Evolutionary conservation across 805 yeast species (phyloP), one percentile per base, ranked within the genome.

Genomic region (Candida yuanshanica): DNA sequence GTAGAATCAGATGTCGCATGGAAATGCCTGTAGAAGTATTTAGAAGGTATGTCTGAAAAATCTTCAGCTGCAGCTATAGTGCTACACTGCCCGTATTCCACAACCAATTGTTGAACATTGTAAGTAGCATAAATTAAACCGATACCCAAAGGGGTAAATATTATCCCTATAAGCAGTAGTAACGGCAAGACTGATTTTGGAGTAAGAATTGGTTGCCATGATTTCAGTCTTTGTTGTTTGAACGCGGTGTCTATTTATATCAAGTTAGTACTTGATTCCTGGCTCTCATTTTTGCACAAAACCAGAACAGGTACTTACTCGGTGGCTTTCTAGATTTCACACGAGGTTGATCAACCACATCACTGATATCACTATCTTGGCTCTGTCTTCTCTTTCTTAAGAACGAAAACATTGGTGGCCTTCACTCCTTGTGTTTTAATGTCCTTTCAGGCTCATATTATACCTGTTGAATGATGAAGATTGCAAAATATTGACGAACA

Each of bases 111-210:
- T 56, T 91, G 87, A 13, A 91, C 91, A 47, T 77, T 75, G 59
- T 77, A 73, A n/a, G 88, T 75, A n/a, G 95, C 82, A 49, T 75
- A 75, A 22, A 89, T 62, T 42, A 93, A 74, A 13, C 87, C 95
- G 23, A 90, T 83, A 4, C 99, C 99, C 37, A 93, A 74, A 1
- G 97, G 96, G 1, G 93, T 86, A 64, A 90, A 89, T 5, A 93
- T 71, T 18, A 87, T 68, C 1, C 95, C 87, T 33, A 86, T 65
- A 20, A 83, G 49, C 36, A 89, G 71, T 42, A 93, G 70, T 38
- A 91, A 68, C 3, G 98, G 98, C 35, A 93, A 73, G 35, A 91
- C 97, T 14, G 95, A 81, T 50, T 81, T 81, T 13, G 98, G 97
- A 2, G 96, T 85, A 42, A 93, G 74, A 41, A 93, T 87, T 2